Evolutionary conservation across 805 yeast genomes (phyloP), one percentile per base, ranked within the genome.

Genomic region (Candida vartiovaarae): DNA sequence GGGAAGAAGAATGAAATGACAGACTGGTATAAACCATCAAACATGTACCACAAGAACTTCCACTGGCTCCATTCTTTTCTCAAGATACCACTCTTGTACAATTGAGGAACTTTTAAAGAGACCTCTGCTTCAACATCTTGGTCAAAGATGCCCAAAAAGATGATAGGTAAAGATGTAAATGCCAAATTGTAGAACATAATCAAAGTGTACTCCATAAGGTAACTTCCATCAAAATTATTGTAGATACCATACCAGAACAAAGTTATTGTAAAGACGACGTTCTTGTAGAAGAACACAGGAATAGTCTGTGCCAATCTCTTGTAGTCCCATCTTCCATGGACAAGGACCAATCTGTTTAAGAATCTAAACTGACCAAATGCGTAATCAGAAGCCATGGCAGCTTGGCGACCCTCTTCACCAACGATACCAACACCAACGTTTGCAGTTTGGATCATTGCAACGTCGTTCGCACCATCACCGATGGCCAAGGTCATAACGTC

Each of bases 401-500:
- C 93, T 63, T 84, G 93, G 49, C 93, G 68, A 56, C 95, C 95
- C 66, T 85, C 93, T 67, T 84, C 93, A 66, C 95, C 93, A 5
- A 90, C 93, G 43, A 84, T 84, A 56, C 95, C 95, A 35, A 57
- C 59, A 45, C 61, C 60, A 41, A 85, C 83, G 63, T 84, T 81
- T 1, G 93, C 91, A 27, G 89, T 82, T 61, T 85, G 95, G 52
- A 85, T 85, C 95, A 85, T 85, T 7, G 95, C 89, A 50, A 85
- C 93, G 66, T 85, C 95, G 60, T 85, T 85, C 23, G 93, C 80
- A 44, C 95, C 95, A 64, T 85, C 95, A 52, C 95, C 95, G 58
- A 85, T 84, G 24, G 61, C 91, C 41, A 85, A 65, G 1, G 95
- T 85, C 89, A 84, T 85, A 28, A 85, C 95, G 48, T 79, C 80